Evolutionary conservation across 768 basidiomycete genomes (phyloP), one percentile per base, ranked within the genome.

Genomic region (Leccinellum albellum): DNA sequence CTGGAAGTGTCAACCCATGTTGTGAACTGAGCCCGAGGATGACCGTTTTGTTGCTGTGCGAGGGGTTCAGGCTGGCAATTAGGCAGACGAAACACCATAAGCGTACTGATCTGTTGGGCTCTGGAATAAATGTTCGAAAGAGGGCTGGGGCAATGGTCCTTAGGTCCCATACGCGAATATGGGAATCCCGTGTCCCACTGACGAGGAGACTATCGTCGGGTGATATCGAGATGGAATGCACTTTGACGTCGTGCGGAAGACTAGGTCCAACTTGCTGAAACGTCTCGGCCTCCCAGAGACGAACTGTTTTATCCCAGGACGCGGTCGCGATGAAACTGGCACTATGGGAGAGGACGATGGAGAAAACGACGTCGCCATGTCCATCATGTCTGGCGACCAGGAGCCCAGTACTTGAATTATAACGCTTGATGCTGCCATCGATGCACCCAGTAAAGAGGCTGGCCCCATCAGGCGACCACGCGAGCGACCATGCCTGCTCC

Each of bases 281-380:
- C 2, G 66, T 61, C 21, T 21, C 42, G 0, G 56, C 53, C 40
- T 69, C 66, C 68, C 70, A 73, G 26, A 73, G 51, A 42, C 71
- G 60, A 21, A 70, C 55, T 2, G 70, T 73, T 21, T 50, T 64
- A 21, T 72, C 70, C 60, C 51, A 58, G 4, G 70, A 73, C 1
- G 61, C 70, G 7, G 70, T 71, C 4, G 60, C 70, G 31, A 72
- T 12, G 37, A 67, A 69, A 9, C 54, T 60, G 28, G 50, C 42
- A 14, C 57, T 51, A 26, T 51, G 61, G 10, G 68, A 70, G 29
- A 66, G 14, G 0, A n/a, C 49, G 20, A 72, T 66, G 3, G 60
- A 64, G 20, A 21, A 61, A 44, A 72, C 54, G 1, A 53, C 54
- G 42, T 68, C 61, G 8, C n/a, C 24, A 6, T 72, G 68, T 24